Conservation (phyloP, 1,284 basidiomycete species). For the Apiotrichum montevideense region DNA sequence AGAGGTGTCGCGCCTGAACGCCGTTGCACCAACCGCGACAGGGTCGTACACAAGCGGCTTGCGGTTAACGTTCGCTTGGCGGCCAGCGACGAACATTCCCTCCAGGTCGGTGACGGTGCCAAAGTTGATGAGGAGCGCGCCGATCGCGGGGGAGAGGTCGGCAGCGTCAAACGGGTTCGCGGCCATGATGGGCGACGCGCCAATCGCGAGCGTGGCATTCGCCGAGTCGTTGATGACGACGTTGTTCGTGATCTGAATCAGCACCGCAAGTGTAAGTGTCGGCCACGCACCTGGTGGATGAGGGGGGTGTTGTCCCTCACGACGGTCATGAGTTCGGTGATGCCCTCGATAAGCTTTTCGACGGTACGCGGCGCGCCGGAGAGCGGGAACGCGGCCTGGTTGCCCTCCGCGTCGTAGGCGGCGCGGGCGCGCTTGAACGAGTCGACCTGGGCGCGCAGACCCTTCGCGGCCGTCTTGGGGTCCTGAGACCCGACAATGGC, state of each 20-base stretch:
- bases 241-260: slow-evolving; percentile 72
- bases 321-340: slow-evolving; percentile 52
- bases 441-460: slow-evolving; percentile 39
- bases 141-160: slow-evolving; percentile 64
- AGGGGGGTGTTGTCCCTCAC: slow-evolving; percentile 59
- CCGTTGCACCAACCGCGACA: slow-evolving; percentile 83
- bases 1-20: slow-evolving; percentile 58
- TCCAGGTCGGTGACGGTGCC: slow-evolving; percentile 70
- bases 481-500: slow-evolving; percentile 68
- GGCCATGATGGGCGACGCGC: slow-evolving; percentile 91
- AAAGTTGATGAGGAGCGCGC: slow-evolving; percentile 79
- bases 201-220: slow-evolving; percentile 82
- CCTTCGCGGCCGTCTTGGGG: slow-evolving; percentile 57
- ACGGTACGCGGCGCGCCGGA: background rate
- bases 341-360: slow-evolving; percentile 43
- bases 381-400: background rate
- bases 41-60: slow-evolving; percentile 86
- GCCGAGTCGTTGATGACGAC: slow-evolving; percentile 88
- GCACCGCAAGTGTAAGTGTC: too few relatives aligned
- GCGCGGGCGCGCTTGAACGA: slow-evolving; percentile 36
- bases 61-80: slow-evolving; percentile 61
- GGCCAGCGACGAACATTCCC: slow-evolving; percentile 76
- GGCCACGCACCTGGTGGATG: slow-evolving; percentile 63
- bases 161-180: slow-evolving; percentile 74
- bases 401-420: slow-evolving; percentile 11